phyloP scores from a whole-genome alignment of 495 filamentous ascomycete species.

The Podospora anserina region DNA sequence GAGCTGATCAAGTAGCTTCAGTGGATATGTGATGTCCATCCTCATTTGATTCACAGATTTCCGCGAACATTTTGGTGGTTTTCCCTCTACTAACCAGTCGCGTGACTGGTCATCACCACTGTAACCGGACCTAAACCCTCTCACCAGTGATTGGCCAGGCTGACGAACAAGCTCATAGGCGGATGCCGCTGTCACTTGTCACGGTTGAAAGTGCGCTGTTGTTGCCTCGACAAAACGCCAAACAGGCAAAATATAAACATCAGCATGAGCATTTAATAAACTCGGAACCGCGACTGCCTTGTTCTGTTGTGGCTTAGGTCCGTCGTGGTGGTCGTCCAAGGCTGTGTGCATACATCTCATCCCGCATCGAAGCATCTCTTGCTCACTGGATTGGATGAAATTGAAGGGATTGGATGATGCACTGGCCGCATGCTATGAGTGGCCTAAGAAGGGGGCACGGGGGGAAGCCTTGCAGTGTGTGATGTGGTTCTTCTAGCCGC shows the following conservation, averaged over 20 bases:
- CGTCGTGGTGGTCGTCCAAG: not conserved
- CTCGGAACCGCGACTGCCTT: not conserved
- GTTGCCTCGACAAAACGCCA: not conserved
- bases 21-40: not conserved
- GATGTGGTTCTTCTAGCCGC: conserved; percentile 22
- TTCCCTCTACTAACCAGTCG: not conserved
- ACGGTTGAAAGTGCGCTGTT: not conserved
- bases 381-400: not conserved
- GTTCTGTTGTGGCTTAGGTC: not conserved
- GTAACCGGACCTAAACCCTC: not conserved
- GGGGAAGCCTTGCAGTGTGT: conserved; percentile 10
- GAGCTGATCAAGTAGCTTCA: not conserved
- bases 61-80: not conserved
- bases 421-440: not conserved
- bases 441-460: conserved; percentile 1
- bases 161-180: not conserved
- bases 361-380: not conserved
- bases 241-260: not conserved
- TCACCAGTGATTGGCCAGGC: not conserved
- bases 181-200: not conserved
- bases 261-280: not conserved
- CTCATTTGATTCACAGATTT: not conserved
- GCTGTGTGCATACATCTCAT: not conserved
- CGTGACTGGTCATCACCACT: not conserved
- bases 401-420: not conserved